A percentile compares a stretch with the other conserved stretches of the same genome.
phyloP scores from a whole-genome alignment of 306 rosid species.

The Rosa persica region DNA sequence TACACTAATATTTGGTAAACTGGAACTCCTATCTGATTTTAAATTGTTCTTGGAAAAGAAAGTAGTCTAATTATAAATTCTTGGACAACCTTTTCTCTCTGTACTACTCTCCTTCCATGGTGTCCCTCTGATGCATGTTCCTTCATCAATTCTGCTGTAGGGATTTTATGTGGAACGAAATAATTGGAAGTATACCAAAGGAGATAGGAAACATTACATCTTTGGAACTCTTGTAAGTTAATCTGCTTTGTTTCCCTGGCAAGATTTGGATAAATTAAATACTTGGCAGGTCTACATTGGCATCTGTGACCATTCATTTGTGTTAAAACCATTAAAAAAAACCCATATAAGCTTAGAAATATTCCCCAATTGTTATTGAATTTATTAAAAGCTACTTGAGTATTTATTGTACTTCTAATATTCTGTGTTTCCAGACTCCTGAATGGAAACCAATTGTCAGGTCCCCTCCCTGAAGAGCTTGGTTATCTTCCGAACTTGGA shows the following conservation, averaged over 20 bases:
- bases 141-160: slow-evolving; percentile 42
- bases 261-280: not conserved
- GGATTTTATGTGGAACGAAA: slow-evolving; percentile 89
- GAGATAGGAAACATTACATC: slow-evolving; percentile 73
- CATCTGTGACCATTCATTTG: not conserved
- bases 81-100: not conserved
- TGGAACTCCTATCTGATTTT: not conserved
- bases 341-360: not conserved
- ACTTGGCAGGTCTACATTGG: not conserved
- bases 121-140: slow-evolving; percentile 24
- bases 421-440: slow-evolving; percentile 56
- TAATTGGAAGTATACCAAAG: slow-evolving; percentile 81
- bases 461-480: slow-evolving; percentile 76
- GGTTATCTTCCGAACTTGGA: slow-evolving; percentile 66
- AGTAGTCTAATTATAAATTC: not conserved
- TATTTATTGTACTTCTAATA: not conserved
- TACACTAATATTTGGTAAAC: not conserved
- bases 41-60: not conserved
- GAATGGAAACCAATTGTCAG: slow-evolving; percentile 76
- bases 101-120: slow-evolving; percentile 11
- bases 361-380: not conserved
- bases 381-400: not conserved
- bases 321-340: not conserved
- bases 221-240: slow-evolving; percentile 76
- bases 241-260: slow-evolving; percentile 15